Base-by-base conservation (phyloP, 2,329 filamentous ascomycete species). In the Epichloe aotearoae region DNA sequence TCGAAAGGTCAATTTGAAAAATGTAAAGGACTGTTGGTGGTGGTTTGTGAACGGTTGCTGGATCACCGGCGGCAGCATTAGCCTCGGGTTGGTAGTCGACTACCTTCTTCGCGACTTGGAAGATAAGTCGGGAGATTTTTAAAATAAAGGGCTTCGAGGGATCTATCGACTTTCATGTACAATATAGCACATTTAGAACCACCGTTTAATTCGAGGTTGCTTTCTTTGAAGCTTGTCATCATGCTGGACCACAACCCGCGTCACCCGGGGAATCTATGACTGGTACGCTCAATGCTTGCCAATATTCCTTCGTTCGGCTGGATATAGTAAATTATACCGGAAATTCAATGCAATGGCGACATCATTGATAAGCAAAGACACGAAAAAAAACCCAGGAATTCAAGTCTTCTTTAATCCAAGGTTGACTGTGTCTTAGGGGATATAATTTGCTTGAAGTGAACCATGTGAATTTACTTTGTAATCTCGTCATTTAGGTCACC, bases 11-110 rank as follows among this genome's bases (percentile, higher is more conserved):
- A 78, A 83, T 53, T 63, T 86, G 46, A 83, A 83, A 83, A 77
- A 71, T 55, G 79, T 82, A 43, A 77, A 79, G 61, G 72, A 83
- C 59, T 86, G 83, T 57, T 86, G 83, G 83, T 84, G 82, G 81
- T 87, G 83, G 83, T 87, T 87, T 58, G 75, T 80, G 33, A 84
- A 84, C 57, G 82, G 82, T 11, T 83, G 80, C 57, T 82, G 77
- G 77, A 73, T 84, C 54, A 85, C 82, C 11, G 82, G 82, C 8
- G 80, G 82, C 23, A 73, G 71, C 4, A 78, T 85, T 55, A 76
- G 77, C 56, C 52, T 74, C 3, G 82, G 82, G 1, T 59, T 86
- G 51, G 75, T 70, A 2, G 71, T 66, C 3, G 81, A 86, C 58
- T 86, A 84, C 59, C 52, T 75, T n/a, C 55, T 76, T 14, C 69